phyloP scores from a whole-genome alignment of 2,329 filamentous ascomycete species.

The Ophiosphaerella herpotricha region DNA sequence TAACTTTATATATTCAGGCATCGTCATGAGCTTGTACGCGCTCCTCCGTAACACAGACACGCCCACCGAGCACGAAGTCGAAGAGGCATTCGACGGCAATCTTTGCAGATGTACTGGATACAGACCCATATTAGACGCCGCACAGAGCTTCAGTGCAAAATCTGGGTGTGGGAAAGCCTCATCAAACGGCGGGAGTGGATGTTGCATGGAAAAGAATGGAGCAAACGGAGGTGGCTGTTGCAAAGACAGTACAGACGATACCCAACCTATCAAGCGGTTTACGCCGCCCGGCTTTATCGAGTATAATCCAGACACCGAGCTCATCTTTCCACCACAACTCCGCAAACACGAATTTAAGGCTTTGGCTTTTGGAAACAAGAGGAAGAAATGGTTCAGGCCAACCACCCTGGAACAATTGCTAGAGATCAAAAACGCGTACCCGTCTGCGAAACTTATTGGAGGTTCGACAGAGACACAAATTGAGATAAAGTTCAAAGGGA shows the following conservation, averaged over 20 bases:
- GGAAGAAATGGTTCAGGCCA: conserved; percentile 90
- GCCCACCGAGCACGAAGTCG: conserved; percentile 80
- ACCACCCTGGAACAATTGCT: conserved; percentile 84
- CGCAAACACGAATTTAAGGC: conserved; percentile 82
- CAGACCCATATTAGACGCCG: conserved; percentile 88
- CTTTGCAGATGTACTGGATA: conserved; percentile 96
- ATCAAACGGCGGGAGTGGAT: conserved; percentile 65
- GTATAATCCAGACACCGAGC: conserved; percentile 89
- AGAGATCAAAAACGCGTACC: conserved; percentile 85
- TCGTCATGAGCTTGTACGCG: conserved; percentile 96
- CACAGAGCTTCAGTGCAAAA: conserved; percentile 78
- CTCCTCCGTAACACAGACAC: conserved; percentile 81
- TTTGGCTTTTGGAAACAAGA: conserved; percentile 89
- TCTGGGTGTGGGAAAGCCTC: conserved; percentile 60
- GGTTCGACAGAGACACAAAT: conserved; percentile 98
- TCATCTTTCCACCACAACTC: conserved; percentile 89
- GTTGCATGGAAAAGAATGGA: conserved; percentile 68
- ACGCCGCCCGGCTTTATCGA: conserved; percentile 90
- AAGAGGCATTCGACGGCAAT: conserved; percentile 97
- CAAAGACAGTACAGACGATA: conserved; percentile 42
- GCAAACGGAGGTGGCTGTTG: conserved; percentile 49
- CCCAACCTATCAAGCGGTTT: conserved; percentile 64
- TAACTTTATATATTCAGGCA: conserved; percentile 57
- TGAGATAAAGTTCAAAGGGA: conserved; percentile 95
- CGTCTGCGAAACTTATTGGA: conserved; percentile 89